Conservation (phyloP, 1,284 basidiomycete species). For the Fistulinella cinereoalba region DNA sequence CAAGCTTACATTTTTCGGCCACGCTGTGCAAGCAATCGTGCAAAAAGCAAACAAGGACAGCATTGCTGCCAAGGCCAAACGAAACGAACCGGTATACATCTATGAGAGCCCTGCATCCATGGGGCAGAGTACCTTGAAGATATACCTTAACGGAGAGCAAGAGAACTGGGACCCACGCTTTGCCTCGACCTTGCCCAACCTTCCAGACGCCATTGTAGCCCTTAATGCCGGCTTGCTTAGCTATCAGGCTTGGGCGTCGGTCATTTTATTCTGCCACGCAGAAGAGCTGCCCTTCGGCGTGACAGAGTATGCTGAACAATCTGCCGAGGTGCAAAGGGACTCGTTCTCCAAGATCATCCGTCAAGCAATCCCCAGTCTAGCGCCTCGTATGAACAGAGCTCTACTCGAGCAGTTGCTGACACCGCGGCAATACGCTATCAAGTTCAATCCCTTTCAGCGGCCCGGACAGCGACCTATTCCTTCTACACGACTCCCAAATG, state of each 20-base stretch:
- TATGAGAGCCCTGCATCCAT: slow-evolving; percentile 38
- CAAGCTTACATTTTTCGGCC: slow-evolving; percentile 38
- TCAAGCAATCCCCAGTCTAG: slow-evolving; percentile 22
- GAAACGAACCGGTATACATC: slow-evolving; percentile 31
- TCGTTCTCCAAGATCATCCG: slow-evolving; percentile 29
- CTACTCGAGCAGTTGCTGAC: slow-evolving; percentile 25
- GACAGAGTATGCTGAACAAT: slow-evolving; percentile 44
- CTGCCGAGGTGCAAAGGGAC: slow-evolving; percentile 33
- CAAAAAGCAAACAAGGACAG: slow-evolving; percentile 28
- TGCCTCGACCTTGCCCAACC: slow-evolving; percentile 11
- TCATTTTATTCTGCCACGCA: slow-evolving; percentile 31
- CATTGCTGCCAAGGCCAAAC: slow-evolving; percentile 26
- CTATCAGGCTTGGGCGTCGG: slow-evolving; percentile 36
- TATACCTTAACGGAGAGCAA: slow-evolving; percentile 34
- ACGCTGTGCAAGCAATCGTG: slow-evolving; percentile 32
- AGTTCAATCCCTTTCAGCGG: slow-evolving; percentile 39
- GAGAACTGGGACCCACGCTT: slow-evolving; percentile 34
- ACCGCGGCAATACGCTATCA: slow-evolving; percentile 32
- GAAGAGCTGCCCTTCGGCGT: slow-evolving; percentile 37
- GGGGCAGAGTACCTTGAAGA: slow-evolving; percentile 32
- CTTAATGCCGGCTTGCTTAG: slow-evolving; percentile 40
- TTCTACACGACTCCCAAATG: slow-evolving; percentile 33
- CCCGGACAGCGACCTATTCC: slow-evolving; percentile 37
- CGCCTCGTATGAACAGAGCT: slow-evolving; percentile 20
- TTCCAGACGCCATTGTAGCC: slow-evolving; percentile 38